Evolutionary conservation across 371 early-diverging fungal genomes (phyloP), one percentile per base, ranked within the genome.

Genomic region (Zychaea mexicana): DNA sequence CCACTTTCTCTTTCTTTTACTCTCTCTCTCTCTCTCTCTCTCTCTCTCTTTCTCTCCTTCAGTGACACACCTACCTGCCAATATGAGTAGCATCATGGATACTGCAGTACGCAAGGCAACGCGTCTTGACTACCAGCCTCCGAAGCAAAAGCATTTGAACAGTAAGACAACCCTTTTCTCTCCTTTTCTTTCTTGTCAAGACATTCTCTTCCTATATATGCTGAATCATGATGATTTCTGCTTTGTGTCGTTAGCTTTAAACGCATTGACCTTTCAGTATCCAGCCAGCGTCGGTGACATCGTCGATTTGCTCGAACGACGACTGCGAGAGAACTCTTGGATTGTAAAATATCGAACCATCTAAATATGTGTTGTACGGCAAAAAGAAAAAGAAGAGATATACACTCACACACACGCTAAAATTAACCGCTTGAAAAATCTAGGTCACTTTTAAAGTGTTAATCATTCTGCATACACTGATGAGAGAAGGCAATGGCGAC

Each of bases 401-500:
- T n/a, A n/a, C n/a, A n/a, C n/a, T n/a, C n/a, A n/a, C 15, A 15
- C 26, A 28, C 33, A 30, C 15, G 1, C n/a, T 38, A 36, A 36
- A 15, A 36, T 36, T 36, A 36, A 42, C 5, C 42, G n/a, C 42
- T n/a, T n/a, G n/a, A 42, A 13, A 42, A 42, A 0, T 42, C 15
- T 74, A 94, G 95, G 86, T 92, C 19, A 90, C 90, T 7, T 94
- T 94, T 84, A 96, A 96, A 73, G 85, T 94, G 0, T 78, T 96
- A 28, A 81, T 92, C 49, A 79, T 95, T 30, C 72, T 93, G 8
- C 97, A 96, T 68, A 84, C 91, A 47, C 74, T 96, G 67, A 86
- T 95, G 77, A 83, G 93, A 24, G 92, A 96, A 65, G 93, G 94
- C 22, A 86, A 90, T 32, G 87, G 88, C 9, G 88, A 87, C 52